phyloP scores from a whole-genome alignment of 768 basidiomycete species.

The Crepidotus variabilis region DNA sequence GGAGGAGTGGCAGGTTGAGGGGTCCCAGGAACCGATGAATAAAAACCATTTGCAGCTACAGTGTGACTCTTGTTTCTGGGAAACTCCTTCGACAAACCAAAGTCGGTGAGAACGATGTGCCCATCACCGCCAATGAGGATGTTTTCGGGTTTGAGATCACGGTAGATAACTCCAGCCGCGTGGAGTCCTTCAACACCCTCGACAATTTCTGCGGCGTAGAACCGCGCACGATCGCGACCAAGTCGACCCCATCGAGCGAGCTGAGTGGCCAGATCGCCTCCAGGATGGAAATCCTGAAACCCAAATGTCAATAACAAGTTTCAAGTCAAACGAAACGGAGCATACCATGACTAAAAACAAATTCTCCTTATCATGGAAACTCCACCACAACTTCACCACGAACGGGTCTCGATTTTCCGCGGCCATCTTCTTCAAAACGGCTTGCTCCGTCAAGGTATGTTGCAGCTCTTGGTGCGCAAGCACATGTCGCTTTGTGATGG shows the following conservation, averaged over 20 bases:
- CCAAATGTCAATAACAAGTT: slow-evolving; percentile 1
- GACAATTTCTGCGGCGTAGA: slow-evolving; percentile 96
- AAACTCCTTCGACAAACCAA: slow-evolving; percentile 92
- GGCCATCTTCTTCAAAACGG: slow-evolving; percentile 91
- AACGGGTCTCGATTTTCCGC: slow-evolving; percentile 88
- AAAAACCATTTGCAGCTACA: slow-evolving; percentile 58
- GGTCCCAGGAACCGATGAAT: slow-evolving; percentile 45
- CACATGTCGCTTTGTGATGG: slow-evolving; percentile 96
- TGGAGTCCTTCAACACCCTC: slow-evolving; percentile 96
- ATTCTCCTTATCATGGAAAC: slow-evolving; percentile 97
- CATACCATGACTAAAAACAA: slow-evolving; percentile 92
- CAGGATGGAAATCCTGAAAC: slow-evolving; percentile 85
- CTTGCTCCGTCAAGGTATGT: slow-evolving; percentile 95
- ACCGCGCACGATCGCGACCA: slow-evolving; percentile 90
- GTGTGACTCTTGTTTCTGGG: slow-evolving; percentile 54
- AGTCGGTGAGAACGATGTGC: slow-evolving; percentile 96
- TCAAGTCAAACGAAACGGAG: slow-evolving; percentile 8
- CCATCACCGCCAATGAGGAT: slow-evolving; percentile 93
- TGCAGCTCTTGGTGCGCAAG: slow-evolving; percentile 94
- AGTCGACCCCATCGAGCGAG: slow-evolving; percentile 93
- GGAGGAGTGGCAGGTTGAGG: slow-evolving; percentile 52
- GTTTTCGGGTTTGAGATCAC: slow-evolving; percentile 96
- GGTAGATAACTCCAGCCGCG: slow-evolving; percentile 92
- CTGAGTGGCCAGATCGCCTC: slow-evolving; percentile 96
- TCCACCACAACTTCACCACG: slow-evolving; percentile 94